A percentile compares a stretch with the other conserved stretches of the same genome.
These are phyloP conservation scores for Pseudogymnoascus sp. DNA, from an alignment of 2,329 filamentous ascomycete species.

Conservation along the genomic window DNA sequence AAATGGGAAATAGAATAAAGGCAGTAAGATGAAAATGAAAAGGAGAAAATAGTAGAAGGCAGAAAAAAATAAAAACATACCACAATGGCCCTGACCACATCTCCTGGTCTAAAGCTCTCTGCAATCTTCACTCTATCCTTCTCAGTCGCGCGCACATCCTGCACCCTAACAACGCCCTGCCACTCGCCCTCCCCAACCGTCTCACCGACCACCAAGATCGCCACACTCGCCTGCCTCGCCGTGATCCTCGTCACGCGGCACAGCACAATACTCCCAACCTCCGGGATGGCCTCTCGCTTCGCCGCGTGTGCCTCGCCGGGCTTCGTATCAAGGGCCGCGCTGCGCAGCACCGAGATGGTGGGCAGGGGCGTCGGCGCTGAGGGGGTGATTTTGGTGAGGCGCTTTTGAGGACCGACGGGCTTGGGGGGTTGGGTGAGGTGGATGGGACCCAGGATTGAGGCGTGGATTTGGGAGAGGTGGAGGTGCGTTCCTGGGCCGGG, in stretches of 20 bases:
- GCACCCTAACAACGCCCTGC: conserved; percentile 75
- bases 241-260: conserved; percentile 79
- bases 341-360: conserved; percentile 47
- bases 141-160: conserved; percentile 91
- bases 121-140: conserved; percentile 90
- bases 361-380: conserved; percentile 37
- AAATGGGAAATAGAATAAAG: background rate
- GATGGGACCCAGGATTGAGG: conserved; percentile 73
- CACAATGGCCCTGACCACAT: conserved; percentile 80
- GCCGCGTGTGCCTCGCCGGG: conserved; percentile 26
- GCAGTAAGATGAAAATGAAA: background rate
- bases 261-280: conserved; percentile 72
- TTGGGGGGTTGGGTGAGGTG: conserved; percentile 38
- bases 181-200: conserved; percentile 69
- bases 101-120: conserved; percentile 85
- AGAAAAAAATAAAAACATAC: conserved; percentile 33
- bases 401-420: conserved; percentile 43
- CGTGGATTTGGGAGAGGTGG: conserved; percentile 63
- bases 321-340: background rate
- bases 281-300: conserved; percentile 64
- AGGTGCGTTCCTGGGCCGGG: conserved; percentile 81
- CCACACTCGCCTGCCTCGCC: conserved; percentile 74
- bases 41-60: conserved; percentile 1
- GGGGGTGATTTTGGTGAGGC: conserved; percentile 49
- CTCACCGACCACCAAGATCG: conserved; percentile 74